phyloP scores from a whole-genome alignment of 2,329 filamentous ascomycete species.

The Epichloe sp. region DNA sequence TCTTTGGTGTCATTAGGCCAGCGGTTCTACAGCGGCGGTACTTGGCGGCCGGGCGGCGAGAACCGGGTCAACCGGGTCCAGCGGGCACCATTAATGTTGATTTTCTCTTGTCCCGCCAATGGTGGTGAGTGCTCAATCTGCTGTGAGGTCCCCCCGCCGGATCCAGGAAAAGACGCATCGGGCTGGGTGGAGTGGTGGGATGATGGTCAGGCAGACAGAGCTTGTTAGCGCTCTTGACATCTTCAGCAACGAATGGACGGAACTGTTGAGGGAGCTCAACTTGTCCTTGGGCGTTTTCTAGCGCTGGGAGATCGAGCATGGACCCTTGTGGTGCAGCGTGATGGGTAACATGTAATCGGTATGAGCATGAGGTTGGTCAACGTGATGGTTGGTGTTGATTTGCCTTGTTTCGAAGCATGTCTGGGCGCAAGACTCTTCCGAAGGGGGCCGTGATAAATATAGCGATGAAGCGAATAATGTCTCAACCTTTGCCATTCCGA shows the following conservation, averaged over 20 bases:
- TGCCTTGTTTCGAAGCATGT: neutral
- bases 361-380: neutral
- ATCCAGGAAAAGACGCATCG: conserved; percentile 19
- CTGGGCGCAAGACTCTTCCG: no score
- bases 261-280: conserved; percentile 1
- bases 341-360: neutral
- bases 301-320: neutral
- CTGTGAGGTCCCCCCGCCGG: conserved; percentile 5
- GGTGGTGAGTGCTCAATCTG: neutral
- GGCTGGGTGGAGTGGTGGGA: conserved; percentile 2
- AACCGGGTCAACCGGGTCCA: neutral
- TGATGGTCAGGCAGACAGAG: neutral
- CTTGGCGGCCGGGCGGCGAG: conserved; percentile 1
- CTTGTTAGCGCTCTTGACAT: neutral
- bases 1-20: neutral
- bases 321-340: neutral
- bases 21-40: conserved; percentile 4
- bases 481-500: neutral
- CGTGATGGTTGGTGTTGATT: neutral
- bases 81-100: conserved; percentile 1
- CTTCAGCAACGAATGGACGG: neutral
- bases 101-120: neutral
- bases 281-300: neutral
- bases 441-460: neutral
- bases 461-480: neutral